Evolutionary conservation across 2,329 filamentous ascomycete species (phyloP), one percentile per base, ranked within the genome.

Genomic region (Colletotrichum chlorophyti): DNA sequence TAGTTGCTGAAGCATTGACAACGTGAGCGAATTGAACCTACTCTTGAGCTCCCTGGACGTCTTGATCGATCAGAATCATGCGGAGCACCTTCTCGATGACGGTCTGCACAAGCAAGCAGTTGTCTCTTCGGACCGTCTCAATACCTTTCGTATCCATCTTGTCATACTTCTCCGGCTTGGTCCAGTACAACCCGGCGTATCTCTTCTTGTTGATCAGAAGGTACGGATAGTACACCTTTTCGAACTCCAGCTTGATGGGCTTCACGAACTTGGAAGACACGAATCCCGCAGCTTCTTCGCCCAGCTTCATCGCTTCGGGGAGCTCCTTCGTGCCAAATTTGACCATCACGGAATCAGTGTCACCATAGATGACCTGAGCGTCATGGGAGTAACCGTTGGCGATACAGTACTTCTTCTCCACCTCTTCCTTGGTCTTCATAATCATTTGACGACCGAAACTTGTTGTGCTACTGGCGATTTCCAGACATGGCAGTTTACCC

Each of bases 131-230:
- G 42, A 99, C 96, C 4, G 95, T 99, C 78, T 99, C 95, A 65
- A 99, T 98, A 82, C 95, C 95, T 74, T 99, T 99, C 60, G 92
- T 98, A 75, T 99, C 95, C 96, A 99, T 99, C 81, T 98, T 99
- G 83, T 99, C 96, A 73, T 90, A 95, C 75, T 97, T 97, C 37
- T 94, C 85, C 1, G 94, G 86, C 65, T 90, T 95, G 5, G 95
- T 99, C 93, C 93, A 99, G 77, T 92, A 98, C 27, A 99, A 77
- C n/a, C 95, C 95, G 8, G 95, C 95, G 69, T 99, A 99, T 63
- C 95, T 90, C 81, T 99, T 99, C 82, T 99, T 99, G 86, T 99
- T 99, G 86, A 99, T 99, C 48, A 99, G 83, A 29, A 99, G 83
- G 71, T 99, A 99, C 1, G 95, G 95, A 72, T 91, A 99, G 76